Evolutionary conservation across 768 basidiomycete genomes (phyloP), one percentile per base, ranked within the genome.

Genomic region (Mycena epipterygia): DNA sequence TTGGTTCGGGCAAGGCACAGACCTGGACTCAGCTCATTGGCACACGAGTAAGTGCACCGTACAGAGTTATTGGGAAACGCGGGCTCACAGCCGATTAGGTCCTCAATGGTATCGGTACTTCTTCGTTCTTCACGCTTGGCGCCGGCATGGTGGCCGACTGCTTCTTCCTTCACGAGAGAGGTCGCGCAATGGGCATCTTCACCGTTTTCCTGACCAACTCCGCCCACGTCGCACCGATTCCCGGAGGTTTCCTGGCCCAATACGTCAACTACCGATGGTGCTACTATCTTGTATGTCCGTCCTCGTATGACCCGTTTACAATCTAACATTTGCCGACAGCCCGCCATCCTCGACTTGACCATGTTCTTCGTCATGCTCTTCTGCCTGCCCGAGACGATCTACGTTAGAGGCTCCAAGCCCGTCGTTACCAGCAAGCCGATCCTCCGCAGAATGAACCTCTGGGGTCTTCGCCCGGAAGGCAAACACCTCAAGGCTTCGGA

Each of bases 121-220:
- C 52, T 19, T 71, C 71, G 3, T 71, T 75, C 63, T 74, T 71
- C 46, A 73, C 74, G n/a, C 4, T 76, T n/a, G 74, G 74, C 33
- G 61, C 75, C 13, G 74, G 68, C 23, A 58, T 68, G 55, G 74
- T 76, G 12, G 53, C 69, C 9, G 75, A 76, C 56, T 68, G 64
- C 37, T 76, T 76, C 53, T 75, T 75, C 66, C 72, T 75, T 4
- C 75, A 76, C 48, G 75, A 76, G 42, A 67, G 74, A 32, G 72
- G 72, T 33, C 68, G 72, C 33, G 72, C 73, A 8, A 62, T 71
- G 60, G 73, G 70, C 5, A 59, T 71, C 16, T 74, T 71, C n/a
- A 74, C 73, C n/a, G 73, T 74, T 1, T 74, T 74, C 48, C 46
- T 74, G 25, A 74, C 73, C 25, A 74, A 71, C 41, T 68, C 66